phyloP scores from a whole-genome alignment of 352 stramenopile genomes.

The Paralagenidium karlingii region DNA sequence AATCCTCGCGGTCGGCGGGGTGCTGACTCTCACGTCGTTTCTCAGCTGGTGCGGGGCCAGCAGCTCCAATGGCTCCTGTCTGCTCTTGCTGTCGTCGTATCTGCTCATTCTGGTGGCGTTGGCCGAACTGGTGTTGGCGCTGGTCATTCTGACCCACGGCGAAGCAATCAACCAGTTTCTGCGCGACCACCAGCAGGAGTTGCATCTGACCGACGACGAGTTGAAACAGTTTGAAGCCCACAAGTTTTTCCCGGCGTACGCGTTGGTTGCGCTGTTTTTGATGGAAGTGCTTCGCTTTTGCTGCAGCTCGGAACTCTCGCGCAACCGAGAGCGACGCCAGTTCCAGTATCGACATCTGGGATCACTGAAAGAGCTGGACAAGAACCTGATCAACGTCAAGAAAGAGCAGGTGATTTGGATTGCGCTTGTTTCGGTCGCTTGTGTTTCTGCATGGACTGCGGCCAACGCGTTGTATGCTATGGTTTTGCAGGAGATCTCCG shows the following conservation, averaged over 20 bases:
- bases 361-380: slow-evolving; percentile 47
- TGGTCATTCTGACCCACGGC: slow-evolving; percentile 60
- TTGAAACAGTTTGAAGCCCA: slow-evolving; percentile 33
- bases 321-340: slow-evolving; percentile 28
- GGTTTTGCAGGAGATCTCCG: no score
- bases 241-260: slow-evolving; percentile 57
- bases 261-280: slow-evolving; percentile 37
- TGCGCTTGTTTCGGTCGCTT: no score
- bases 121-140: slow-evolving; percentile 36
- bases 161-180: slow-evolving; percentile 43
- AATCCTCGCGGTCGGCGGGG: slow-evolving; percentile 29
- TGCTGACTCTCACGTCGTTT: slow-evolving; percentile 27
- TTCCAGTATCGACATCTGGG: slow-evolving; percentile 45
- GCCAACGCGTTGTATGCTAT: no score
- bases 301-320: slow-evolving; percentile 42
- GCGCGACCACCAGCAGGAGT: slow-evolving; percentile 40
- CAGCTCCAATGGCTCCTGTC: slow-evolving; percentile 23
- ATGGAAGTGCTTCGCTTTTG: slow-evolving; percentile 64
- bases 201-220: slow-evolving; percentile 35
- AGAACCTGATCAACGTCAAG: slow-evolving; percentile 48
- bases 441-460: no score
- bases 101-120: slow-evolving; percentile 49
- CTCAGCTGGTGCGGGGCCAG: slow-evolving; percentile 60
- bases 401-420: slow-evolving; percentile 71
- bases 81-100: slow-evolving; percentile 42